Evolutionary conservation across 2,329 filamentous ascomycete species (phyloP).

Genomic region (Colletotrichum cordylinicola): DNA sequence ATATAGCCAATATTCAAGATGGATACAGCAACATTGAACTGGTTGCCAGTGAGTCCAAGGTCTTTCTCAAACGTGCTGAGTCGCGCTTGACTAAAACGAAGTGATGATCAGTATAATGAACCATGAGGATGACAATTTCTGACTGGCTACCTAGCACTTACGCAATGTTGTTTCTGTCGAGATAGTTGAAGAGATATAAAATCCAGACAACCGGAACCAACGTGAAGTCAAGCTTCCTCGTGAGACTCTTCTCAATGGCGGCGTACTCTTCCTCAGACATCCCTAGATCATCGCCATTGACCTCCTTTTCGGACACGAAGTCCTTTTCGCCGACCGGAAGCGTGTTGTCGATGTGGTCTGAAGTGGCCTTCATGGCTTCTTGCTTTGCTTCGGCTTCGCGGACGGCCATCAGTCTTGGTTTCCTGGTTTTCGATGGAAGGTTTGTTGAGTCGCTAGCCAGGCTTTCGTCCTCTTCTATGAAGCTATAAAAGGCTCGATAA

Average conservation of each 20-base stretch:
- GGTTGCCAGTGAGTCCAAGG: background rate
- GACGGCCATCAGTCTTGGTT: background rate
- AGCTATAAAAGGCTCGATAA: background rate
- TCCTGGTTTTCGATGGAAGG: background rate
- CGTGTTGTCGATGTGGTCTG: background rate
- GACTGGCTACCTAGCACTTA: constrained; percentile 2
- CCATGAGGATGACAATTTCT: background rate
- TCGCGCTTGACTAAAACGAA: background rate
- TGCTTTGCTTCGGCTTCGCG: background rate
- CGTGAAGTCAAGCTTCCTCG: constrained; percentile 27
- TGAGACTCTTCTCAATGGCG: constrained; percentile 1
- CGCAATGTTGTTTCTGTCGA: constrained; percentile 14
- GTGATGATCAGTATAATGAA: background rate
- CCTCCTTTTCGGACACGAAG: background rate
- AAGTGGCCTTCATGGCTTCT: background rate
- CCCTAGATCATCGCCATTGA: background rate
- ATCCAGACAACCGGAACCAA: constrained; percentile 19
- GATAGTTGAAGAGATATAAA: constrained; percentile 10
- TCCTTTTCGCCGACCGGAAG: background rate
- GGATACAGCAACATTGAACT: background rate
- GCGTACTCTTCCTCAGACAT: background rate
- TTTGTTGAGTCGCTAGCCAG: no score
- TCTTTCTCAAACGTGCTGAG: constrained; percentile 1
- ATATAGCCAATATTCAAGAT: constrained; percentile 3
- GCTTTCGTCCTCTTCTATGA: no score